Base-by-base conservation (phyloP, 192 early-diverging fungal species). In the Coemansia sp. region DNA sequence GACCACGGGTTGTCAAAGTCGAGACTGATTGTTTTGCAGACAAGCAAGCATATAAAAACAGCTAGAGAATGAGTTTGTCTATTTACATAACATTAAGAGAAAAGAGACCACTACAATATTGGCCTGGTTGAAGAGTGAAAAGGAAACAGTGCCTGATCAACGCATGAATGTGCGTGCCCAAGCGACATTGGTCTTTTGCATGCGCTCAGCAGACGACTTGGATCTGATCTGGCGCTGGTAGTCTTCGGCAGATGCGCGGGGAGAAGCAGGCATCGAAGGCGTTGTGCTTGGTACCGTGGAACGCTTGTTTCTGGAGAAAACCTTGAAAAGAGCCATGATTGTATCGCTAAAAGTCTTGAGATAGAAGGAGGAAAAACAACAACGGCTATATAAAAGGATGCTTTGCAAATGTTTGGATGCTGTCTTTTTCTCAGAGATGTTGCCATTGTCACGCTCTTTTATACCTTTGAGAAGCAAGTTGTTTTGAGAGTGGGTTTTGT, bases 251-350 rank as follows among this genome's bases (percentile, higher is more conserved):
- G 64, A 56, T 11, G 22, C 42, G 40, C 64, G 64, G 6, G 64
- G 64, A 66, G 64, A 57, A 28, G 54, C 40, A 33, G 49, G 42
- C 42, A 11, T 45, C 2, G 42, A 45, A 14, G 16, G 42, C 8
- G 42, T 16, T 11, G 42, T 45, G 42, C 12, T 45, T 7, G 42
- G 42, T 3, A 14, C 12, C 2, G 42, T 14, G 10, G 42, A 3
- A 14, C 42, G 20, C 30, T 56, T 66, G 64, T 38, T 32, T 55
- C 40, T 66, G 18, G 33, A 34, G 64, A 66, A 66, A 48, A 66
- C 18, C 64, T 66, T 66, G 40, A 56, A 6, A 32, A 66, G 31
- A 20, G 64, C 64, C 64, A 66, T 66, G 38, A 16, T 32, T 58
- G 18, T 56, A 1, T 30, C 20, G 28, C 25, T 7, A 8, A 4